Evolutionary conservation across 768 basidiomycete species (phyloP).

Genomic region (Boletus rubescentipes): DNA sequence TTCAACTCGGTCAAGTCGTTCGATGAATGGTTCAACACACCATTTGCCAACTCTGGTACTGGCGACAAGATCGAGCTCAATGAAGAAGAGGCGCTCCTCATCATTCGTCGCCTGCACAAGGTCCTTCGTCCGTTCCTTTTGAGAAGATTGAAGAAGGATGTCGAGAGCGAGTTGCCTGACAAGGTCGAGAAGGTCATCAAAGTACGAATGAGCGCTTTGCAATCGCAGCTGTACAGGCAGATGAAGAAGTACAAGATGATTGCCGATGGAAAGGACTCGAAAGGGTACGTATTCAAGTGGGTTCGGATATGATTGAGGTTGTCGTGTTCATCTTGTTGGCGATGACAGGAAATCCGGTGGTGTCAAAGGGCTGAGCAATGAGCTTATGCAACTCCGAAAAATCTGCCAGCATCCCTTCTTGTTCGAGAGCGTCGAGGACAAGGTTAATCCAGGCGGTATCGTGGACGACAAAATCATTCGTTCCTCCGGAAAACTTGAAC

Average conservation of each 20-base stretch:
- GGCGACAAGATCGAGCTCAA: conserved; percentile 98
- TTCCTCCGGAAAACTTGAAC: conserved; percentile 89
- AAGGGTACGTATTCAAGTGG: conserved; percentile 54
- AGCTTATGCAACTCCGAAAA: conserved; percentile 97
- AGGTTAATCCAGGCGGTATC: conserved; percentile 77
- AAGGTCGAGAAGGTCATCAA: conserved; percentile 99
- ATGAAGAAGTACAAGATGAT: conserved; percentile 99
- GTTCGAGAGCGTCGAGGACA: conserved; percentile 94
- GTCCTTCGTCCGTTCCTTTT: conserved; percentile 94
- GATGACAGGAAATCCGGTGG: conserved; percentile 61
- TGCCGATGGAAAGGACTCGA: conserved; percentile 72
- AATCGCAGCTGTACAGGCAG: conserved; percentile 91
- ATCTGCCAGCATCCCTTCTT: conserved; percentile 98
- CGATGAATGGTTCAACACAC: conserved; percentile 99
- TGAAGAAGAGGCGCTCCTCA: conserved; percentile 98
- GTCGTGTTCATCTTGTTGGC: conserved; percentile 3
- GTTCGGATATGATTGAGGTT: not conserved
- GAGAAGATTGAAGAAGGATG: conserved; percentile 92
- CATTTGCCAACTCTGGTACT: conserved; percentile 97
- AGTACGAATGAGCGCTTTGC: conserved; percentile 89
- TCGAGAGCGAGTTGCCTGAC: conserved; percentile 92
- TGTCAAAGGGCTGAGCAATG: conserved; percentile 89
- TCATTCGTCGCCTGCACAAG: conserved; percentile 95
- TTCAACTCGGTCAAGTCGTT: conserved; percentile 99
- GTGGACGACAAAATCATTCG: conserved; percentile 86